These are phyloP conservation scores for Xylaria sp. DNA, from an alignment of 2,329 filamentous ascomycete species.

Conservation along the genomic window DNA sequence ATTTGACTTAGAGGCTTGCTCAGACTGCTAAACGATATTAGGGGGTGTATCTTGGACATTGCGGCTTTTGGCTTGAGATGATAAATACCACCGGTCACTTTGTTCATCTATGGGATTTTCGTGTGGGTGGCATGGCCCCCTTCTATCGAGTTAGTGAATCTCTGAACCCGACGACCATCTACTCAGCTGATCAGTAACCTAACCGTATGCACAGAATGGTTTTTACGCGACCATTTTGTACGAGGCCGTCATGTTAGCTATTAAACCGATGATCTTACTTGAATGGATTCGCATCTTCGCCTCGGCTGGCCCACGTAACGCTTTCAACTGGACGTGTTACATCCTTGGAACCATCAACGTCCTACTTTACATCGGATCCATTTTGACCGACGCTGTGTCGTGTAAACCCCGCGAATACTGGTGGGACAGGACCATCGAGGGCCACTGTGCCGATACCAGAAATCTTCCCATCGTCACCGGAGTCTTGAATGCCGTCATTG, in stretches of 20 bases:
- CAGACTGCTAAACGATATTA: neutral
- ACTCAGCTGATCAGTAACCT: neutral
- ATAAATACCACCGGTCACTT: slow-evolving; percentile 7
- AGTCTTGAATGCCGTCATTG: slow-evolving; percentile 6
- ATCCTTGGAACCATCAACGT: slow-evolving; percentile 3
- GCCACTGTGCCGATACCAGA: slow-evolving; percentile 9
- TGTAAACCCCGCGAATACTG: slow-evolving; percentile 13
- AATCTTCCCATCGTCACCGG: slow-evolving; percentile 13
- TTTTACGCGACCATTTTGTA: slow-evolving; percentile 14
- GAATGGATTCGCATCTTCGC: slow-evolving; percentile 17
- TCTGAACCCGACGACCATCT: neutral
- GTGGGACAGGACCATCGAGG: slow-evolving; percentile 10
- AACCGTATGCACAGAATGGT: neutral
- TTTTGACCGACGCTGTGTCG: slow-evolving; percentile 10
- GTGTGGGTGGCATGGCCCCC: slow-evolving; percentile 1
- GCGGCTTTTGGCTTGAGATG: slow-evolving; percentile 12
- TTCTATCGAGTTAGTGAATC: slow-evolving; percentile 2
- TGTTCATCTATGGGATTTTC: slow-evolving; percentile 12
- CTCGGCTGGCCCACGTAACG: slow-evolving; percentile 12
- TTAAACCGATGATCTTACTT: slow-evolving; percentile 14
- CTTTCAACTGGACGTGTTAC: slow-evolving; percentile 17
- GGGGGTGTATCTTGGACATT: slow-evolving; percentile 11
- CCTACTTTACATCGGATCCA: slow-evolving; percentile 7
- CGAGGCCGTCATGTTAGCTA: slow-evolving; percentile 10
- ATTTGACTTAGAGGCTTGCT: neutral